Evolutionary conservation across 2,329 filamentous ascomycete genomes (phyloP).

Genomic region (Exophiala dermatitidis): DNA sequence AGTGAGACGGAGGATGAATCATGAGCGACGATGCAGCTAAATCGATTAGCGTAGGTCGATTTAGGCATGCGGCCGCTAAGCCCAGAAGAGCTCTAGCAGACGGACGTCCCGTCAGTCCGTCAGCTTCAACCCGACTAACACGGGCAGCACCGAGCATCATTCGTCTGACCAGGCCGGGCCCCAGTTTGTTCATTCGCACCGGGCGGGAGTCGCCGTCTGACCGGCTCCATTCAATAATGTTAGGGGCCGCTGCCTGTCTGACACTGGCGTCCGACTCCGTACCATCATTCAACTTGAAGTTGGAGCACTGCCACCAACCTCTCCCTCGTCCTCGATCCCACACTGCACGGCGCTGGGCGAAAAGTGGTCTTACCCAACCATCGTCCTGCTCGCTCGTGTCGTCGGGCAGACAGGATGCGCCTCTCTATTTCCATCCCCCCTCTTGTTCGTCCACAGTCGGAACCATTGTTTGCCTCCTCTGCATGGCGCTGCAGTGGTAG

Average conservation of each 20-base stretch:
- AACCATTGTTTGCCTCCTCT: too few species aligned
- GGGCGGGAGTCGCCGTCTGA: neutral
- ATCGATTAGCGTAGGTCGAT: slow-evolving; percentile 3
- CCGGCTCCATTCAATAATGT: neutral
- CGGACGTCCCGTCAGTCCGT: neutral
- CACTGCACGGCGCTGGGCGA: too few species aligned
- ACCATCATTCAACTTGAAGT: too few species aligned
- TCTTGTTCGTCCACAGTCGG: too few species aligned
- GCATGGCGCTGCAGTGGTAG: too few species aligned
- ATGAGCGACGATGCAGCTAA: neutral
- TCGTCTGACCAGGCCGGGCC: neutral
- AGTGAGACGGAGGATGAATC: neutral
- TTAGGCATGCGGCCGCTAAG: neutral
- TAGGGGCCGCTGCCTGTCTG: neutral
- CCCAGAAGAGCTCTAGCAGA: neutral
- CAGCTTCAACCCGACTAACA: neutral
- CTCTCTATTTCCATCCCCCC: too few species aligned
- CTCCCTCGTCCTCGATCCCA: too few species aligned
- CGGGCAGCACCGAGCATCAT: neutral
- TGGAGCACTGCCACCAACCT: too few species aligned
- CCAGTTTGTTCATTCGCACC: neutral
- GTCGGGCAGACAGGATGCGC: too few species aligned
- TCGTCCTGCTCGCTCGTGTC: too few species aligned
- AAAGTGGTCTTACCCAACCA: too few species aligned
- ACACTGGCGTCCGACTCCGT: neutral